These are phyloP conservation scores for Ophiorrhiza pumila DNA, from an alignment of 257 asterid genomes.

Conservation along the genomic window DNA sequence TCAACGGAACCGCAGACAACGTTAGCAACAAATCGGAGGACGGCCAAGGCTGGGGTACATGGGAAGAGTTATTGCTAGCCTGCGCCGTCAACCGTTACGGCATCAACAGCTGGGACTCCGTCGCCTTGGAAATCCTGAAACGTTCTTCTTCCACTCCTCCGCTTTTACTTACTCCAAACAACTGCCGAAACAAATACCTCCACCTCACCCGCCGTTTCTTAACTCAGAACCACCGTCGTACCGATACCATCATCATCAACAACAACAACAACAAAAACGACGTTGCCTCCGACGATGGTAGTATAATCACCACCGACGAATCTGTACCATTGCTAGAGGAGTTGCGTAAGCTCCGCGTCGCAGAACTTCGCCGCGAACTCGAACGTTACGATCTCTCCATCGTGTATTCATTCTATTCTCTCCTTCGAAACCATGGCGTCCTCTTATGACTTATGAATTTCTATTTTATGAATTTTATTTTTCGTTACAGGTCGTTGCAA, in stretches of 20 bases:
- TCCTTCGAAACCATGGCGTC: neutral
- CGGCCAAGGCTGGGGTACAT: slow-evolving; percentile 49
- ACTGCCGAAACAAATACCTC: slow-evolving; percentile 10
- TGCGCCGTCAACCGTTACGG: slow-evolving; percentile 88
- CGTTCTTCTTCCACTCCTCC: slow-evolving; percentile 12
- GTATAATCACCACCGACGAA: slow-evolving; percentile 37
- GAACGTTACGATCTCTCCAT: slow-evolving; percentile 82
- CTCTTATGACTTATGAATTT: neutral
- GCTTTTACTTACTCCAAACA: neutral
- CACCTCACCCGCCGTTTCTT: slow-evolving; percentile 11
- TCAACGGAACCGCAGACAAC: slow-evolving; percentile 3
- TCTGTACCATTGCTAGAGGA: slow-evolving; percentile 60
- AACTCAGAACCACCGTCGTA: neutral
- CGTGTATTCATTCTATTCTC: slow-evolving; percentile 42
- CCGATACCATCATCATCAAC: neutral
- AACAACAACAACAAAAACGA: neutral
- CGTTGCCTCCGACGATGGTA: neutral
- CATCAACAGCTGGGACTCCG: slow-evolving; percentile 59
- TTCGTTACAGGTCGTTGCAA: slow-evolving; percentile 58
- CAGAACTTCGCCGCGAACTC: slow-evolving; percentile 74
- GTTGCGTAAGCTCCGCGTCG: slow-evolving; percentile 67
- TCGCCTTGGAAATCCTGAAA: slow-evolving; percentile 63
- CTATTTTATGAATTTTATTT: neutral
- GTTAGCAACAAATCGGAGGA: slow-evolving; percentile 3
- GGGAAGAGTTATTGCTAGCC: slow-evolving; percentile 79